Evolutionary conservation across 768 basidiomycete genomes (phyloP), one percentile per base, ranked within the genome.

Genomic region (Rhodosporidiobolus sp.): DNA sequence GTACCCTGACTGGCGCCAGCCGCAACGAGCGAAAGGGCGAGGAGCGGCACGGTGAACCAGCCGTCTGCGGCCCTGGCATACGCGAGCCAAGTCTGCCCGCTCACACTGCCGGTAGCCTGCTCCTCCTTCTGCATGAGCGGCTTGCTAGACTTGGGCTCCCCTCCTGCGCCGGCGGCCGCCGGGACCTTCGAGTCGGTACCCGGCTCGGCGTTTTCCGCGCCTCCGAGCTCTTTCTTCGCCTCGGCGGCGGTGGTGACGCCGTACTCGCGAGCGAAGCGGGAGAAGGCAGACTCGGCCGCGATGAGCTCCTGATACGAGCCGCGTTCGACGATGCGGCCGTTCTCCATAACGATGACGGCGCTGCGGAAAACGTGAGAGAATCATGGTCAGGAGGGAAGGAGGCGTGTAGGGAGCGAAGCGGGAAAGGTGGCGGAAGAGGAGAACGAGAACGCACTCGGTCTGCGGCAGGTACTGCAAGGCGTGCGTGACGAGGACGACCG

Each of bases 401-500:
- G 57, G 30, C n/a, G n/a, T n/a, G n/a, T n/a, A n/a, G n/a, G n/a
- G n/a, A n/a, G n/a, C n/a, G n/a, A n/a, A n/a, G n/a, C n/a, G n/a
- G n/a, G n/a, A n/a, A n/a, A n/a, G n/a, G n/a, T n/a, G n/a, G n/a
- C n/a, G n/a, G n/a, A n/a, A 3, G 30, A 24, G 2, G 43, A 38
- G 20, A n/a, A 14, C 38, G 38, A 43, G 38, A 14, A 43, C 38
- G 38, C 90, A 89, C 80, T 95, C 92, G 35, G 91, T 90, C 67
- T 89, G 84, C 1, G 90, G 89, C 34, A 97, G 85, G 83, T 94
- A 90, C 81, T 95, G 92, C 16, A 95, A 84, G 2, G 91, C 92
- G 78, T 95, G 92, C 0, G 94, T 97, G 57, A 95, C 92, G 63
- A 97, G 87, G 57, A 97, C 84, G 38, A 91, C 86, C 14, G 94